Conservation (phyloP, 2,329 filamentous ascomycete species). For the Calonectria pseudoturangicola region DNA sequence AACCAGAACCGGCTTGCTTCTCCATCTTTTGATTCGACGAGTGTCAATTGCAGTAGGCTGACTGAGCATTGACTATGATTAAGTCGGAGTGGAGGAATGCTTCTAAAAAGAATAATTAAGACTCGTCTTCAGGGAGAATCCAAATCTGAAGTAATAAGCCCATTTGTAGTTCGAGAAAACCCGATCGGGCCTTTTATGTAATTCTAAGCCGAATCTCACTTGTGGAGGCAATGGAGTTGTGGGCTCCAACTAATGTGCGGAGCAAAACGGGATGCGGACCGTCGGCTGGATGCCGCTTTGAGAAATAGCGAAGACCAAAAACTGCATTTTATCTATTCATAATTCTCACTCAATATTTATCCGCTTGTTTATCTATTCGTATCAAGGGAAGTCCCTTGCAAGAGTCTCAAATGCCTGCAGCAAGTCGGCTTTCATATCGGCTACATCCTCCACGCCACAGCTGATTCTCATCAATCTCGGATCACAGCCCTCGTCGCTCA, state of each 20-base stretch:
- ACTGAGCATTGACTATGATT: neutral
- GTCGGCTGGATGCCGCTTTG: no score
- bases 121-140: neutral
- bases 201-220: neutral
- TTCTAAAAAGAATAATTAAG: neutral
- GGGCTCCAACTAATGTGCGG: no score
- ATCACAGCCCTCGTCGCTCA: conserved; percentile 2
- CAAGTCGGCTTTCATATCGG: conserved; percentile 12
- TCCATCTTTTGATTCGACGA: neutral
- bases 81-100: neutral
- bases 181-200: neutral
- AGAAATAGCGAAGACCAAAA: no score
- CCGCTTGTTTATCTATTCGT: neutral
- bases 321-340: neutral
- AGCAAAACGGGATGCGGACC: no score
- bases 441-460: conserved; percentile 2
- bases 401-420: neutral
- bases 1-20: neutral
- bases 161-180: neutral
- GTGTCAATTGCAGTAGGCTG: neutral
- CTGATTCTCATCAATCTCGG: conserved; percentile 1
- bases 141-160: neutral
- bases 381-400: neutral
- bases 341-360: neutral
- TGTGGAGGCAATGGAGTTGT: neutral